These are phyloP conservation scores for Pezicula rhizophila DNA, from an alignment of 2,329 filamentous ascomycete species.

Conservation along the genomic window DNA sequence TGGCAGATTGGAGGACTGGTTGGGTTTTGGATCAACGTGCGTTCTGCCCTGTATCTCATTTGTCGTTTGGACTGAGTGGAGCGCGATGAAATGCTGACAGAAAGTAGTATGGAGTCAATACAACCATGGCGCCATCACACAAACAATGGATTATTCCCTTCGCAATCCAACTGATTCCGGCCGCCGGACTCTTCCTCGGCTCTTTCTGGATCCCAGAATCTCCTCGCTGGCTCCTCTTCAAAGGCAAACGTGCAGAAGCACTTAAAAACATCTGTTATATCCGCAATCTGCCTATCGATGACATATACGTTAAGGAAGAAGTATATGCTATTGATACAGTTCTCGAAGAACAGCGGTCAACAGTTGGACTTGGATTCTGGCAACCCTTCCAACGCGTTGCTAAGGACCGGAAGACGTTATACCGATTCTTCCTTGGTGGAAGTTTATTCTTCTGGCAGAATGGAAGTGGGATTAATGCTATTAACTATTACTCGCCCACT, in stretches of 20 bases:
- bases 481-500: slow-evolving; percentile 69
- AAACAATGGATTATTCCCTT: slow-evolving; percentile 60
- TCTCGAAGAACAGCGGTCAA: slow-evolving; percentile 56
- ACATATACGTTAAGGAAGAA: slow-evolving; percentile 68
- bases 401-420: slow-evolving; percentile 52
- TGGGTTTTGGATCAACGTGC: slow-evolving; percentile 56
- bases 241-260: slow-evolving; percentile 54
- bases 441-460: slow-evolving; percentile 79
- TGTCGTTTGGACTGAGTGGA: no score
- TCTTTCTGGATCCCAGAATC: slow-evolving; percentile 56
- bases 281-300: slow-evolving; percentile 47
- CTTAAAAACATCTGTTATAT: slow-evolving; percentile 58
- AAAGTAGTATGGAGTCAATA: slow-evolving; percentile 40
- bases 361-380: slow-evolving; percentile 70
- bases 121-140: slow-evolving; percentile 37
- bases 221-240: slow-evolving; percentile 63
- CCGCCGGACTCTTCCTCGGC: slow-evolving; percentile 53
- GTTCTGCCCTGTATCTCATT: not conserved
- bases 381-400: slow-evolving; percentile 57
- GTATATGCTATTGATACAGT: slow-evolving; percentile 64
- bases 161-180: slow-evolving; percentile 59
- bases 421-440: slow-evolving; percentile 66
- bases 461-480: slow-evolving; percentile 68
- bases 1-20: slow-evolving; percentile 59
- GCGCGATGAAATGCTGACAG: no score